Evolutionary conservation across 208 protist species (phyloP), one percentile per base, ranked within the genome.

Genomic region (Acanthamoeba sp.): DNA sequence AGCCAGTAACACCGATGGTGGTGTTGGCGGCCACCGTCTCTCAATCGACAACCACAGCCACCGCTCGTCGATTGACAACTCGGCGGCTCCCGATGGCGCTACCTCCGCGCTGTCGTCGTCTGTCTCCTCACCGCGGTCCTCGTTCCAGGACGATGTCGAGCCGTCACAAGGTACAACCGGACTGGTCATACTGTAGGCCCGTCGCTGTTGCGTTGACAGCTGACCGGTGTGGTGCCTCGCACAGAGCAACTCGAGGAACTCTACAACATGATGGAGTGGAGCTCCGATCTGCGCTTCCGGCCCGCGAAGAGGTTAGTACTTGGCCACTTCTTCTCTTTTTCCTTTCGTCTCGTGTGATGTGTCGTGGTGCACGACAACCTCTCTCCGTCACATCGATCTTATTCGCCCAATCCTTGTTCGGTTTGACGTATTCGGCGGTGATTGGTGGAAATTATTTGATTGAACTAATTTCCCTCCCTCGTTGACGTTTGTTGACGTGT

Each of bases 61-160:
- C 1, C 57, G 57, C 9, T 29, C 57, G 1, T 64, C 57, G 57
- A 7, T 64, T 7, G 57, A 64, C 57, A 64, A 64, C 57, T 76
- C 34, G 18, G 66, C 66, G 29, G 4, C 22, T 6, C 57, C 27
- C 57, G 57, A 64, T 22, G 57, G 57, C 10, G n/a, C 57, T 0
- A 9, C 57, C 7, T 64, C 57, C 24, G 57, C 57, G 29, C 32
- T 45, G 66, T 42, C 66, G 24, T 76, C 66, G 0, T 76, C 66
- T 9, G 66, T 76, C 34, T 76, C 66, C 66, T 76, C 66, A 27
- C 66, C 66, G 66, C 66, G 66, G n/a, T 76, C 66, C 29, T 76
- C 66, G 7, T 76, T 76, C 66, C 66, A 76, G 66, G 66, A 76
- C 66, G 66, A 76, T 7, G 57, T 29, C 32, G 66, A 76, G 66